Evolutionary conservation across 805 yeast genomes (phyloP), one percentile per base, ranked within the genome.

Genomic region (Yarrowia phangngaensis): DNA sequence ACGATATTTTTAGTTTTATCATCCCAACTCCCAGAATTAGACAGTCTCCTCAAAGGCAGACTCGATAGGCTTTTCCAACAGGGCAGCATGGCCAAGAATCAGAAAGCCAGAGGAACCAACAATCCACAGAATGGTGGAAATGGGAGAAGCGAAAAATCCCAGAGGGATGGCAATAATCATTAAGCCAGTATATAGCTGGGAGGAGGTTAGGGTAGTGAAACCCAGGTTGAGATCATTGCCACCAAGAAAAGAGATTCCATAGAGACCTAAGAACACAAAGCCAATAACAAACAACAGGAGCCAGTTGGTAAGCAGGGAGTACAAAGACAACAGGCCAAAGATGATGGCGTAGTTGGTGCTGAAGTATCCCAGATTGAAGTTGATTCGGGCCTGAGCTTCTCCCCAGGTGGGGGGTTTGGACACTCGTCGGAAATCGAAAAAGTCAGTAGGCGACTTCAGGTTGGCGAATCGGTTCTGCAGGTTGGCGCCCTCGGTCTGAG

Each of bases 41-140:
- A 64, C 68, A 30, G 57, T 55, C 45, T 83, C 86, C 63, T 87
- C 96, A 62, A 90, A 92, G 14, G 90, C 89, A 28, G 90, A 80
- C 69, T 92, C 97, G 53, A 89, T 81, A 15, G 98, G 98, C 69
- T 90, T 92, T 63, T 92, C 97, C 77, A 92, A 73, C 54, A 90
- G 71, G 3, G 89, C 72, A 35, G 97, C 98, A 66, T 92, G 98
- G 3, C 87, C 75, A 36, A 88, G 69, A 30, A 90, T 84, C 27
- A 83, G 65, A 38, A 82, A 82, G 20, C 82, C 82, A 29, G 92
- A 81, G 12, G 95, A 84, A 58, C 95, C 92, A 57, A 84, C 75
- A 57, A 90, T 76, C 97, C 97, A 92, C 71, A 92, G 73, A 65
- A 92, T 65, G 4, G 97, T 84, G 46, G 90, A 76, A 54, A 92